phyloP scores from a whole-genome alignment of 2,329 filamentous ascomycete genomes.

The Trichoderma semiorbis region DNA sequence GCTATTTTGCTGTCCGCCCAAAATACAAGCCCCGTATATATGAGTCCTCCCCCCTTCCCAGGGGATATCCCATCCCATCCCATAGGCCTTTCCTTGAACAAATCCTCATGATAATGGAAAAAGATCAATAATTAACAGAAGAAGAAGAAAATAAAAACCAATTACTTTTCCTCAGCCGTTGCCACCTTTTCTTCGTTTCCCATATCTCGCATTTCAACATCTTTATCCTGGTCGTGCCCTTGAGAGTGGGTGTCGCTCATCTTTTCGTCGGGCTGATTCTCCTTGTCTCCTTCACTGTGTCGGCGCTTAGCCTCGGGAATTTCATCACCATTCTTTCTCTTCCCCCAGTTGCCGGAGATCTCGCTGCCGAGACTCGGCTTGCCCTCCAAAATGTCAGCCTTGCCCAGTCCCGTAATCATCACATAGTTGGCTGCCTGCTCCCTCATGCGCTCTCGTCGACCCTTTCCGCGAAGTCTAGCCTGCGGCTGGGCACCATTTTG shows the following conservation, averaged over 20 bases:
- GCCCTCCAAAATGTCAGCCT: constrained; percentile 25
- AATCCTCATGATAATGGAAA: not conserved
- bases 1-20: constrained; percentile 4
- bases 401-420: constrained; percentile 30
- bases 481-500: constrained; percentile 65
- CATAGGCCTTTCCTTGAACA: not conserved
- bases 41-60: not conserved
- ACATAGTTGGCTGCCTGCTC: constrained; percentile 43
- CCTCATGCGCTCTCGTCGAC: constrained; percentile 53
- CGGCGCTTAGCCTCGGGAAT: constrained; percentile 29
- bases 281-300: constrained; percentile 44
- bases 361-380: constrained; percentile 26
- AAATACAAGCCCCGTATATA: not conserved
- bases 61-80: not conserved
- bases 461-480: constrained; percentile 54
- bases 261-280: constrained; percentile 37
- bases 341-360: constrained; percentile 35
- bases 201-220: constrained; percentile 33
- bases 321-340: constrained; percentile 27
- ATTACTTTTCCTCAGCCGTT: constrained; percentile 20
- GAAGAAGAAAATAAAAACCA: not conserved
- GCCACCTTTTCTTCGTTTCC: constrained; percentile 6
- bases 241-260: constrained; percentile 13
- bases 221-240: constrained; percentile 23
- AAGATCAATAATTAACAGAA: not conserved